Conservation (phyloP, 257 asterid species). For the Petunia axillaris region DNA sequence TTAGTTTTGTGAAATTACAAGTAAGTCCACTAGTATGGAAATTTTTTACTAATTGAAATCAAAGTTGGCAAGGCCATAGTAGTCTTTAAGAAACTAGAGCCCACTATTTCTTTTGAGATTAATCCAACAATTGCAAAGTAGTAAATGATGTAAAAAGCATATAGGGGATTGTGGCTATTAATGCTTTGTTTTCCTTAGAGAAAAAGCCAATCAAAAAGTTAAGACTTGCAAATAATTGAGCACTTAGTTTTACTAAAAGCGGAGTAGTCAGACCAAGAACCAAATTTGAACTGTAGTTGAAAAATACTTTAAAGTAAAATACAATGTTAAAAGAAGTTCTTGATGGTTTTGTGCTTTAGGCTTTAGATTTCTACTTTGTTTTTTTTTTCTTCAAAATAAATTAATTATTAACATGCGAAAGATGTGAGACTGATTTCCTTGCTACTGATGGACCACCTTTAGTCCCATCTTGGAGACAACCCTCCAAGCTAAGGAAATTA, state of each 20-base stretch:
- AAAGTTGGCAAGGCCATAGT: background rate
- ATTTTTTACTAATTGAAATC: background rate
- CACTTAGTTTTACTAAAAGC: constrained; percentile 30
- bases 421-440: background rate
- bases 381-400: no score
- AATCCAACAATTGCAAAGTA: constrained; percentile 4
- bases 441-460: background rate
- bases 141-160: constrained; percentile 17
- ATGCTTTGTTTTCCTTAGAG: background rate
- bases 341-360: background rate
- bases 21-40: background rate
- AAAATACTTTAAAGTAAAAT: constrained; percentile 10
- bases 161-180: background rate
- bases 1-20: constrained; percentile 17
- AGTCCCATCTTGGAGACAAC: background rate
- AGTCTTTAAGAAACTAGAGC: background rate
- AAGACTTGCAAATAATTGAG: constrained; percentile 50
- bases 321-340: background rate
- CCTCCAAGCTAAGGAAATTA: background rate
- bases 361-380: background rate
- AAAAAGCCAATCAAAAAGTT: constrained; percentile 39
- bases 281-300: constrained; percentile 4
- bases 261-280: constrained; percentile 10
- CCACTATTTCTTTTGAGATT: background rate
- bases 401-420: background rate